Conservation (phyloP, 108 stramenopile species). For the Conticribra weissflogii region DNA sequence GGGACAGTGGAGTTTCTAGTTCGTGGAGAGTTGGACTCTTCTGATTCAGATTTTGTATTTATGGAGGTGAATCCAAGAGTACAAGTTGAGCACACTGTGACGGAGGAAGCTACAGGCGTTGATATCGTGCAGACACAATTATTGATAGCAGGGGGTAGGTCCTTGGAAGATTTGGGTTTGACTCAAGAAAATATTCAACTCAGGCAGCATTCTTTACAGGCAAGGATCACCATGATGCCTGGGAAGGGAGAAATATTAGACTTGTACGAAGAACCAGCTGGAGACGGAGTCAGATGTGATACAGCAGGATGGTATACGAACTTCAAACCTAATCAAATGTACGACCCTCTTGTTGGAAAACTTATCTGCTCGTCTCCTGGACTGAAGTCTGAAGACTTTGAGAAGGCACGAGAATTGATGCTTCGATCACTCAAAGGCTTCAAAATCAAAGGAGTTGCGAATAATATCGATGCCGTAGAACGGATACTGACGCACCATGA, state of each 20-base stretch:
- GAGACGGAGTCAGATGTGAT: conserved; percentile 73
- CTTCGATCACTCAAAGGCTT: conserved; percentile 65
- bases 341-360: conserved; percentile 80
- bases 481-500: conserved; percentile 67
- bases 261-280: conserved; percentile 50
- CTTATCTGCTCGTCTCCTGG: conserved; percentile 84
- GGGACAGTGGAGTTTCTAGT: conserved; percentile 92
- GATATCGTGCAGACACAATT: conserved; percentile 89
- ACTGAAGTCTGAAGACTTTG: conserved; percentile 46
- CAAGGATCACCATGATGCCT: conserved; percentile 84
- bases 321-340: conserved; percentile 77
- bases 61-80: conserved; percentile 92
- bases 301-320: conserved; percentile 49
- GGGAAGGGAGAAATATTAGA: conserved; percentile 66
- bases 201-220: conserved; percentile 70
- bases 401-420: conserved; percentile 54
- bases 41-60: conserved; percentile 70
- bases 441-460: conserved; percentile 72
- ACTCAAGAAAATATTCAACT: conserved; percentile 49
- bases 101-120: conserved; percentile 84
- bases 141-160: conserved; percentile 70
- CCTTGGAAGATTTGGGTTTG: conserved; percentile 67
- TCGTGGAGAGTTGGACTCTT: conserved; percentile 61
- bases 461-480: conserved; percentile 61
- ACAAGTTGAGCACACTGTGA: conserved; percentile 91